Evolutionary conservation across 2,329 filamentous ascomycete species (phyloP), one percentile per base, ranked within the genome.

Genomic region (Penicillium paneum): DNA sequence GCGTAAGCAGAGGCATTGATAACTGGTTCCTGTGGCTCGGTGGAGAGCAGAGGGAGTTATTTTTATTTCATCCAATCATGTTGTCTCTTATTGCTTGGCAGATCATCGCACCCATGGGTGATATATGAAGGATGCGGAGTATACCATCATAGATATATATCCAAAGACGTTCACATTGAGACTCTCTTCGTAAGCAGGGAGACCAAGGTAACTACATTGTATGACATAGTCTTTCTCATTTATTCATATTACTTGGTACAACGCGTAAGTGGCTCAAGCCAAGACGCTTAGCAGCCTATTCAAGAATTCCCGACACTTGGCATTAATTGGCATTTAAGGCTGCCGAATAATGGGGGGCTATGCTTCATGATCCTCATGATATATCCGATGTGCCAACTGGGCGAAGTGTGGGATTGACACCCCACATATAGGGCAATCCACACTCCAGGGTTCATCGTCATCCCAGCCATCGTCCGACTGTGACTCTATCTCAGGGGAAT

Each of bases 391-490:
- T 15, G 80, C 80, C 24, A 71, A 64, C 61, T 76, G 71, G 2
- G 80, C 80, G 68, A 81, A 82, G 42, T 71, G 63, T 5, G 79
- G 79, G 60, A 83, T 77, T 26, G 67, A 57, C 15, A 70, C 74
- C 49, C 76, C 75, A 60, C 80, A 82, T 8, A 68, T 61, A 8
- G 52, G 51, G 64, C 79, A 82, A 31, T 66, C 60, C 3, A 73
- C 59, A 53, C 67, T 67, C 5, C 60, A 68, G 13, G 31, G 61
- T 42, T 64, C 64, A 12, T 69, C 67, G n/a, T 69, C 67, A 29
- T 67, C 68, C 70, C 72, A 76, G 11, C 46, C 50, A 49, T 62
- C 69, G 8, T 64, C 66, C 8, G 45, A 46, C 38, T 48, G n/a
- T 56, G 40, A 21, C 32, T 35, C 26, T 21, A 38, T 26, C n/a